These are phyloP conservation scores for Angomonas desouzai DNA, from an alignment of 208 protist species.

Conservation along the genomic window DNA sequence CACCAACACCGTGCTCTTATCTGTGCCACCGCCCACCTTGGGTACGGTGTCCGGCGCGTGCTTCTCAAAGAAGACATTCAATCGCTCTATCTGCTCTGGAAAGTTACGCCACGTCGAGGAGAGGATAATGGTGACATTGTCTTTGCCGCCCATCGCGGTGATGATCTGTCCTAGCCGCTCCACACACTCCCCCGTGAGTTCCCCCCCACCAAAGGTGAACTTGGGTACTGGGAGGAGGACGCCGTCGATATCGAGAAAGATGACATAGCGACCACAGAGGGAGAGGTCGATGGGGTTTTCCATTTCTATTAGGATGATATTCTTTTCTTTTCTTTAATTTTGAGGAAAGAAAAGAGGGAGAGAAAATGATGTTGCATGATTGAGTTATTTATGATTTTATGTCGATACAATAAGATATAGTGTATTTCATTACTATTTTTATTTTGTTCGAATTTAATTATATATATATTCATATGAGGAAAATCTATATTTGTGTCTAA, in stretches of 20 bases:
- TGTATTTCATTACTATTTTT: constrained; percentile 6
- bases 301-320: constrained; percentile 2
- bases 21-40: constrained; percentile 45
- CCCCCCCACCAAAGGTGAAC: constrained; percentile 79
- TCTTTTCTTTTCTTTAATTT: constrained; percentile 3
- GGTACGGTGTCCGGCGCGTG: constrained; percentile 37
- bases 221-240: constrained; percentile 78
- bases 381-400: neutral
- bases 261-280: constrained; percentile 50
- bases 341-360: constrained; percentile 12
- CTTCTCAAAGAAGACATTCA: constrained; percentile 56
- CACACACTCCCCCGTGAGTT: constrained; percentile 56
- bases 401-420: neutral
- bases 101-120: constrained; percentile 84
- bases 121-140: constrained; percentile 73
- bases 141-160: constrained; percentile 30
- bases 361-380: constrained; percentile 12
- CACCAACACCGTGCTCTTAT: constrained; percentile 67
- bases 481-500: constrained; percentile 11
- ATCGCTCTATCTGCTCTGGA: constrained; percentile 51
- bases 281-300: constrained; percentile 17
- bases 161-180: constrained; percentile 42
- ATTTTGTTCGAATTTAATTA: neutral
- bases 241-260: constrained; percentile 86
- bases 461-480: constrained; percentile 1